phyloP scores from a whole-genome alignment of 116 monocot genomes.

The Posidonia oceanica region DNA sequence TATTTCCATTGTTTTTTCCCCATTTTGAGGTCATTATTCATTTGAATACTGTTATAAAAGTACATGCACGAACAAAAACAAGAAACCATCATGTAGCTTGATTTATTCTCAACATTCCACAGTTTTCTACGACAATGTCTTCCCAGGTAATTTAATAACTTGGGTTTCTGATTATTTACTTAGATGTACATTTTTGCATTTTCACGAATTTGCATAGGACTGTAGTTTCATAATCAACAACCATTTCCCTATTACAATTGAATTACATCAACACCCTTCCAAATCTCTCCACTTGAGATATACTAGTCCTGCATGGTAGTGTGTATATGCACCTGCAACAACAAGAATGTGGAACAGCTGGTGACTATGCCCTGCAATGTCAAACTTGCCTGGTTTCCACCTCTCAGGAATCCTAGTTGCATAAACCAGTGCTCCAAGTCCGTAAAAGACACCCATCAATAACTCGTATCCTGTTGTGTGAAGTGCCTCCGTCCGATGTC shows the following conservation, averaged over 20 bases:
- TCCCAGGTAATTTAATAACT: too few relatives aligned
- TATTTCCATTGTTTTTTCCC: too few relatives aligned
- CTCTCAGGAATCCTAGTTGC: constrained; percentile 79
- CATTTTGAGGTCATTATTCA: background rate
- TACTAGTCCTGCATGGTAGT: constrained; percentile 68
- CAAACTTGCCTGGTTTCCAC: constrained; percentile 90
- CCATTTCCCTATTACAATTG: background rate
- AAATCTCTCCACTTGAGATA: constrained; percentile 93
- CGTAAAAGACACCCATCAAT: constrained; percentile 78
- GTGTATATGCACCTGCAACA: constrained; percentile 76
- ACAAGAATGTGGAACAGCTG: constrained; percentile 94
- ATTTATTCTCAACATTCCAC: background rate
- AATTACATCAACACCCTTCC: constrained; percentile 47
- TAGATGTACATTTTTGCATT: too few relatives aligned
- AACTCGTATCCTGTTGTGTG: constrained; percentile 76
- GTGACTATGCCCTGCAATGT: constrained; percentile 92
- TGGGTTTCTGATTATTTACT: background rate
- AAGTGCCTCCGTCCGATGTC: constrained; percentile 56
- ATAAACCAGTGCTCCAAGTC: constrained; percentile 78
- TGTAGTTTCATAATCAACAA: too few relatives aligned
- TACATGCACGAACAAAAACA: background rate
- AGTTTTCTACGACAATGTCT: too few relatives aligned
- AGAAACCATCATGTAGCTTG: background rate
- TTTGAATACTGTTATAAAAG: background rate
- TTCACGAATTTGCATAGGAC: too few relatives aligned